Percentiles rank a stretch among this genome's conserved stretches.
These are phyloP conservation scores for Jatropha podagrica DNA, from an alignment of 441 rosid genomes.

Conservation along the genomic window DNA sequence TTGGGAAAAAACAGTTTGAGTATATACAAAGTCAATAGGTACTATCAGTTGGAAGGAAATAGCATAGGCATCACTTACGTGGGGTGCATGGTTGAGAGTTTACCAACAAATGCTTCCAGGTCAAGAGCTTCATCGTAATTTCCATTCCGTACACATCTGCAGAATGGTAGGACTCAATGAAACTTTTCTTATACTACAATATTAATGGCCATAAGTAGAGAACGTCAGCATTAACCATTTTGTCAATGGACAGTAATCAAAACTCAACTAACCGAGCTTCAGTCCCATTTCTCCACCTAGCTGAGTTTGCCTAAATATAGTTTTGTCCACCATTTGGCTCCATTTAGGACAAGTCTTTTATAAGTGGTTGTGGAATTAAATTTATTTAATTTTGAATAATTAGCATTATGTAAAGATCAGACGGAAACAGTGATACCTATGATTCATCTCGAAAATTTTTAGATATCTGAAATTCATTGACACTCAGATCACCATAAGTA, in stretches of 20 bases:
- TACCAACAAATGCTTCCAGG: slow-evolving; percentile 84
- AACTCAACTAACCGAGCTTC: not conserved
- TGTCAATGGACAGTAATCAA: not conserved
- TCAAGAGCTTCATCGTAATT: slow-evolving; percentile 97
- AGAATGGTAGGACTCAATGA: slow-evolving; percentile 20
- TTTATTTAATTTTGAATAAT: not conserved
- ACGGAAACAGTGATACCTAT: not conserved
- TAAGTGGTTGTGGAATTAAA: not conserved
- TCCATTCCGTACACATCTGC: slow-evolving; percentile 93
- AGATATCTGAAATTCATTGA: not conserved
- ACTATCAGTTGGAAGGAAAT: slow-evolving; percentile 10
- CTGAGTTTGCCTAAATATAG: not conserved
- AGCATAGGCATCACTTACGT: slow-evolving; percentile 56
- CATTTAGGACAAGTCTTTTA: not conserved
- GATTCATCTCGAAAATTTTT: not conserved
- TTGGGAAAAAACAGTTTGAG: slow-evolving; percentile 17
- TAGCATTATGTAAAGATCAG: not conserved
- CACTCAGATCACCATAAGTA: not conserved
- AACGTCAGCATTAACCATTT: not conserved
- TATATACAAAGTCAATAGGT: slow-evolving; percentile 24
- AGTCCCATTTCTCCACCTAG: not conserved
- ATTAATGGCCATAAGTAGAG: not conserved
- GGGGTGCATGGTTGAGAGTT: slow-evolving; percentile 94
- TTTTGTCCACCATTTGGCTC: not conserved
- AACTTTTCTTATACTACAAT: not conserved